phyloP scores from a whole-genome alignment of 495 filamentous ascomycete genomes.

The Daldinia loculata region DNA sequence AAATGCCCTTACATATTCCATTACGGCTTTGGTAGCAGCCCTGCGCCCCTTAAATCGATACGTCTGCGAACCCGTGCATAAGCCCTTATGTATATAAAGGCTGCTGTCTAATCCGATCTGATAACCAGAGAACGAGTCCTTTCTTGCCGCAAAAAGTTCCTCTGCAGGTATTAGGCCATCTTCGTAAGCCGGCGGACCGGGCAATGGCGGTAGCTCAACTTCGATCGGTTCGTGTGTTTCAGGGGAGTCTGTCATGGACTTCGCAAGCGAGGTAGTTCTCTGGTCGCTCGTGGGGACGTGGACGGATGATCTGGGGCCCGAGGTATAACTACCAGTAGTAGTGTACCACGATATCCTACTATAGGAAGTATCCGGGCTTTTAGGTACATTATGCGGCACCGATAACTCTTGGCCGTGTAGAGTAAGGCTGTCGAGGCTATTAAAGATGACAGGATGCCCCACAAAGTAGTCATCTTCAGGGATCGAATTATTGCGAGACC shows the following conservation, averaged over 20 bases:
- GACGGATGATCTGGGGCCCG: conserved; percentile 29
- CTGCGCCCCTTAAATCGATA: conserved; percentile 35
- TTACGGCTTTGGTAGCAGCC: conserved; percentile 29
- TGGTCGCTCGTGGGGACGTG: conserved; percentile 41
- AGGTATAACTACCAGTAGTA: conserved; percentile 31
- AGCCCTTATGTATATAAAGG: conserved; percentile 34
- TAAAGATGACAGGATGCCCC: conserved; percentile 26
- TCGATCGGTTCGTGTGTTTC: conserved; percentile 8
- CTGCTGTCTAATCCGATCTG: conserved; percentile 40
- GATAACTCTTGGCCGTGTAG: conserved; percentile 23
- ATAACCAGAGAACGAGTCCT: conserved; percentile 26
- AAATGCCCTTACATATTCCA: conserved; percentile 36
- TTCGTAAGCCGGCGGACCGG: conserved; percentile 23
- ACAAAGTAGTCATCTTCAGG: conserved; percentile 32
- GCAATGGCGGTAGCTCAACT: conserved; percentile 7
- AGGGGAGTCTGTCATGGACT: background rate
- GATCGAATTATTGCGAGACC: conserved; percentile 36
- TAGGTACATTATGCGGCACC: conserved; percentile 11
- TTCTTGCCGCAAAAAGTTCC: conserved; percentile 21
- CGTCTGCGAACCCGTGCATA: conserved; percentile 31
- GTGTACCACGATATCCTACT: conserved; percentile 39
- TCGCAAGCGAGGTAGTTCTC: conserved; percentile 37
- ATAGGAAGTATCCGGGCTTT: conserved; percentile 27
- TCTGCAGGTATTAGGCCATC: conserved; percentile 36
- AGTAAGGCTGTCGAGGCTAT: conserved; percentile 36